Evolutionary conservation across 2,329 filamentous ascomycete genomes (phyloP), one percentile per base, ranked within the genome.

Genomic region (Cytospora chrysosperma): DNA sequence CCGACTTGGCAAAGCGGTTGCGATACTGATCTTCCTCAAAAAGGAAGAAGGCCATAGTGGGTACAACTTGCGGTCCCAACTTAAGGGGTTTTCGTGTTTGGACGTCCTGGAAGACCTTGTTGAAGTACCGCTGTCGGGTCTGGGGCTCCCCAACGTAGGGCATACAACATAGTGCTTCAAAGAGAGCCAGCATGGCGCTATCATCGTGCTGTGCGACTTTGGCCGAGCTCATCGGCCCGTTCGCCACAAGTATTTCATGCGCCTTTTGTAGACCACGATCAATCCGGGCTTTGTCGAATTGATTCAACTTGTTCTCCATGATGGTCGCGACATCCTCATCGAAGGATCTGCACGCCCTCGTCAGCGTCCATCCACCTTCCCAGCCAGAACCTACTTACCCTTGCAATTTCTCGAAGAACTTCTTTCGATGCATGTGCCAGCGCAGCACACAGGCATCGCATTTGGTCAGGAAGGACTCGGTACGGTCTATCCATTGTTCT

Each of bases 91-190:
- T 92, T 71, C 89, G 93, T 17, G 86, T 86, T 74, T 94, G 91
- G 2, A 96, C 87, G 26, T 92, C 83, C 68, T 86, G 82, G 74
- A 98, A 97, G 13, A 96, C 92, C 68, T 84, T 86, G 72, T 97
- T 90, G 73, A 98, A 97, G 68, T 88, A 73, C 10, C 61, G 61
- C 0, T 73, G 69, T 3, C 82, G 79, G 67, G 81, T 81, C 4
- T 81, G 79, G 1, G 82, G 78, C n/a, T 79, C 69, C 52, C 77
- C 82, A 65, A 97, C 81, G 72, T 96, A 92, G 0, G 89, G 83
- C 68, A 93, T 86, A 74, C 90, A 96, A 74, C 93, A 96, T 58
- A 98, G 79, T 0, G 90, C 89, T 74, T 98, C 94, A 70, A 96
- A 97, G 32, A 98, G 85, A 13, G 92, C 89, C 64, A 95, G 85